Conservation (phyloP, 1,284 basidiomycete species). For the Exsudoporus floridanus region DNA sequence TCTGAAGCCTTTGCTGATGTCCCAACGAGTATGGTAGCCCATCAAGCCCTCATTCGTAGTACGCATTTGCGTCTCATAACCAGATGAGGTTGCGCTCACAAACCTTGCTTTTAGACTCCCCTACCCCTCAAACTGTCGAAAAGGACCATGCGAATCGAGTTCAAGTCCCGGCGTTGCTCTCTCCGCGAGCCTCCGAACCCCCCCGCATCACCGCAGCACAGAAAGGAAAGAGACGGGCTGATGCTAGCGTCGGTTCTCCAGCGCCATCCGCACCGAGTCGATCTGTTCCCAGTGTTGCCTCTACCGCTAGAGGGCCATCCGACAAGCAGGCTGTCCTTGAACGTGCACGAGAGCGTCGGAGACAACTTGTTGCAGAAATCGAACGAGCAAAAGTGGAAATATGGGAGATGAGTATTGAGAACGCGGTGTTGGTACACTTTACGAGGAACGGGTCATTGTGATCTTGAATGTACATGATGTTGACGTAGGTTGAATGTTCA, state of each 20-base stretch:
- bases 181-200: neutral
- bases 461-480: no score
- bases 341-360: constrained; percentile 52
- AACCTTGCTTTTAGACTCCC: constrained; percentile 8
- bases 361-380: constrained; percentile 54
- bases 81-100: constrained; percentile 7
- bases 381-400: constrained; percentile 60
- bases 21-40: neutral
- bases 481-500: no score
- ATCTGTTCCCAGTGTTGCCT: constrained; percentile 3
- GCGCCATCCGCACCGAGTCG: constrained; percentile 18
- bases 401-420: constrained; percentile 74
- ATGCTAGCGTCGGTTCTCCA: neutral
- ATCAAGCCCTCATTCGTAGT: constrained; percentile 14
- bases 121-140: neutral
- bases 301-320: constrained; percentile 5
- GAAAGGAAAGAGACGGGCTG: constrained; percentile 26
- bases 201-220: neutral
- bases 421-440: constrained; percentile 61
- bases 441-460: constrained; percentile 36
- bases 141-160: neutral
- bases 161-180: neutral
- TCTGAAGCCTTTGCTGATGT: constrained; percentile 21
- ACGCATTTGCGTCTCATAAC: neutral
- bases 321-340: constrained; percentile 45